Conservation (phyloP, 768 basidiomycete species). For the Trametes cubensis region DNA sequence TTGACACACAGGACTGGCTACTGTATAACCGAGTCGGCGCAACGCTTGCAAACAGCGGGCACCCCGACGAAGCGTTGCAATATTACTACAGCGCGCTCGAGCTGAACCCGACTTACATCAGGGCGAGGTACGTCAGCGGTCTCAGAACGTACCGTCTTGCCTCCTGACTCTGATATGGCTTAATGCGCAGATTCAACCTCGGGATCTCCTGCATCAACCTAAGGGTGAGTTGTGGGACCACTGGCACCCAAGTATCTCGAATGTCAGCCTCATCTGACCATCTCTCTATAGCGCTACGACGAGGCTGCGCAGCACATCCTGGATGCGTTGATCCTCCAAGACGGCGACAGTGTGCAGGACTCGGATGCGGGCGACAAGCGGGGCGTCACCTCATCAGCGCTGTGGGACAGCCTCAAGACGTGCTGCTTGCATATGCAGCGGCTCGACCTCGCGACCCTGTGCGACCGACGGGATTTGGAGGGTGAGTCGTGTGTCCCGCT, state of each 20-base stretch:
- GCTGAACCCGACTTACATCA: constrained; percentile 86
- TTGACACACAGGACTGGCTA: constrained; percentile 72
- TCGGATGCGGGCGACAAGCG: constrained; percentile 49
- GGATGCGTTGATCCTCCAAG: constrained; percentile 88
- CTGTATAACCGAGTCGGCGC: constrained; percentile 94
- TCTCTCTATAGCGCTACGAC: constrained; percentile 63
- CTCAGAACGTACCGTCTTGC: neutral
- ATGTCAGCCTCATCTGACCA: neutral
- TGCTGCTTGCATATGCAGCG: constrained; percentile 81
- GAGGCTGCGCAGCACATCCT: constrained; percentile 87
- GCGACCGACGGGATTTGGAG: constrained; percentile 73
- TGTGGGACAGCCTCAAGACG: constrained; percentile 90
- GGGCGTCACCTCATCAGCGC: constrained; percentile 71
- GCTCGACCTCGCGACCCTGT: constrained; percentile 73
- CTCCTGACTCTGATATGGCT: neutral
- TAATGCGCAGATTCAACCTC: constrained; percentile 73
- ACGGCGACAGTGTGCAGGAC: constrained; percentile 74
- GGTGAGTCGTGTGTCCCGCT: constrained; percentile 38
- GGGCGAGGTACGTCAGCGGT: constrained; percentile 65
- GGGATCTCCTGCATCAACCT: constrained; percentile 93
- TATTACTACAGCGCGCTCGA: constrained; percentile 88
- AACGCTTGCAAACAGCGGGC: constrained; percentile 88
- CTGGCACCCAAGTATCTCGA: neutral
- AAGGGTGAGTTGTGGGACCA: constrained; percentile 49
- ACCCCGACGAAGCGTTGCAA: constrained; percentile 76